A percentile compares a stretch with the other conserved stretches of the same genome.
Conservation (phyloP, 2,329 filamentous ascomycete genomes). For the Pochonia chlamydosporia region DNA sequence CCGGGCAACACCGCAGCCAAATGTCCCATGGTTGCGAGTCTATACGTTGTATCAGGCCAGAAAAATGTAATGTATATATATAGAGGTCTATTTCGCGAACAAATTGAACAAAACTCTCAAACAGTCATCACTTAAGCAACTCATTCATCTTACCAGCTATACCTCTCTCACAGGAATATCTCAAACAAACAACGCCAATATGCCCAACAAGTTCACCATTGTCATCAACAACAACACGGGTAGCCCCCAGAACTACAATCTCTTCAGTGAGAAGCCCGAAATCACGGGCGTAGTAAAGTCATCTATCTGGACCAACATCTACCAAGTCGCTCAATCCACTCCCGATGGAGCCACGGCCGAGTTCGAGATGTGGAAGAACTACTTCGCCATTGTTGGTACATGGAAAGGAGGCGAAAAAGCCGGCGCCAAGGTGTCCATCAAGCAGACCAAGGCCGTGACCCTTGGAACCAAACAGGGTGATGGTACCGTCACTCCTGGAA, state of each 20-base stretch:
- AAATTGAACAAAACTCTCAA: not conserved
- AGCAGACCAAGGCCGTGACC: not conserved
- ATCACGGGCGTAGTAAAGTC: not conserved
- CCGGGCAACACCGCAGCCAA: too few relatives aligned
- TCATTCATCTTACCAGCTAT: not conserved
- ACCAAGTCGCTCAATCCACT: not conserved
- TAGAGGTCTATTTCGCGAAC: too few relatives aligned
- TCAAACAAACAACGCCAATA: not conserved
- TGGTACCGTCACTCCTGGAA: not conserved
- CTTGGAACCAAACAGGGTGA: not conserved
- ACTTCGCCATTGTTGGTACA: not conserved
- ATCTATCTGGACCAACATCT: not conserved
- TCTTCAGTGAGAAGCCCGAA: not conserved
- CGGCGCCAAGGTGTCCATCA: not conserved
- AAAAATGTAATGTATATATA: too few relatives aligned
- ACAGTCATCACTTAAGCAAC: not conserved
- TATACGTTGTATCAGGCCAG: too few relatives aligned
- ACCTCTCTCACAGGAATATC: not conserved
- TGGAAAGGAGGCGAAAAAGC: not conserved
- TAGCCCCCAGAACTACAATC: not conserved
- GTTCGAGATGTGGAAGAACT: not conserved
- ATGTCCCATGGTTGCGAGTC: too few relatives aligned
- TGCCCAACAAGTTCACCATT: not conserved
- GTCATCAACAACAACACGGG: not conserved
- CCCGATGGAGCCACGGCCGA: not conserved